Conservation (phyloP, 805 yeast genomes). For the Kuraishia cidri region DNA sequence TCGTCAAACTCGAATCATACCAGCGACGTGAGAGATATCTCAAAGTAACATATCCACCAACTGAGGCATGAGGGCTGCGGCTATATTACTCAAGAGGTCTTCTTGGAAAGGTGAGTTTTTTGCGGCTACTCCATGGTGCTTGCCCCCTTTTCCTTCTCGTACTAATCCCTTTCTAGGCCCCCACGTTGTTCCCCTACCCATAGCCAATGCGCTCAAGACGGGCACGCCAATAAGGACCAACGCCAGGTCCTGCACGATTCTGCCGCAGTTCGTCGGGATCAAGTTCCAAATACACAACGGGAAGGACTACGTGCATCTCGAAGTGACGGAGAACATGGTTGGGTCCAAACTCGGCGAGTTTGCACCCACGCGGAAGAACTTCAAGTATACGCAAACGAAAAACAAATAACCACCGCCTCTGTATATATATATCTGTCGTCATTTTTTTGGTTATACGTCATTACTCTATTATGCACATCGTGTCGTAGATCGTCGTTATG, state of each 20-base stretch:
- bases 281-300: constrained; percentile 96
- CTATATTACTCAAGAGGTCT: constrained; percentile 36
- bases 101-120: constrained; percentile 46
- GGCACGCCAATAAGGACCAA: constrained; percentile 91
- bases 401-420: constrained; percentile 33
- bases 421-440: too few species aligned
- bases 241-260: constrained; percentile 87
- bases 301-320: constrained; percentile 82
- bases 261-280: constrained; percentile 93
- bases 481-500: too few species aligned
- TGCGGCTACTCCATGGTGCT: not conserved
- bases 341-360: constrained; percentile 93
- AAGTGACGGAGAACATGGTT: constrained; percentile 91
- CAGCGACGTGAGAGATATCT: too few species aligned
- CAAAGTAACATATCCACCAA: too few species aligned
- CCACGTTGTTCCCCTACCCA: constrained; percentile 89
- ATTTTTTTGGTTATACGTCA: too few species aligned
- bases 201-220: constrained; percentile 71
- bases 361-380: constrained; percentile 88
- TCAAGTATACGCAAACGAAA: constrained; percentile 73
- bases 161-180: constrained; percentile 45
- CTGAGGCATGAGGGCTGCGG: constrained; percentile 30
- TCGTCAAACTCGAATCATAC: too few species aligned
- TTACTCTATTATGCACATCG: too few species aligned
- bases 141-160: too few species aligned